A percentile compares a stretch with the other conserved stretches of the same genome.
phyloP scores from a whole-genome alignment of 106 monocot genomes.

The Dendrobium nobile region DNA sequence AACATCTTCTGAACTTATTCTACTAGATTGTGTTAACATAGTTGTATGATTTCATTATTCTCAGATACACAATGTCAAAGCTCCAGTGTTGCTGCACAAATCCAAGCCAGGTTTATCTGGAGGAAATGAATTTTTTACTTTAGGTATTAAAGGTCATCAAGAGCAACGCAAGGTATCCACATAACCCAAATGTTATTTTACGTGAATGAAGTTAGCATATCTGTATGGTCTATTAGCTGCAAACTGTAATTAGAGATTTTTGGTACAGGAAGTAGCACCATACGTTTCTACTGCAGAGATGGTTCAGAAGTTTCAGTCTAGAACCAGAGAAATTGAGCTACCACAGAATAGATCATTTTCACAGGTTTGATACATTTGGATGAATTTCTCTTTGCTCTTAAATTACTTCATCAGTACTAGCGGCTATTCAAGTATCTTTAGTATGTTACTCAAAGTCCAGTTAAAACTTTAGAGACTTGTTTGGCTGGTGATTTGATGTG shows the following conservation, averaged over 20 bases:
- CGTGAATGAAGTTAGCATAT: neutral
- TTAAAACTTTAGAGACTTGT: too few species aligned
- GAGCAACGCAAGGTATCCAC: constrained; percentile 6
- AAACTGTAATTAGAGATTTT: neutral
- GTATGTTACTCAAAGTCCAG: too few species aligned
- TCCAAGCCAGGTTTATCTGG: constrained; percentile 39
- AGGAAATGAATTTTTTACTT: constrained; percentile 20
- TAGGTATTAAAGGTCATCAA: constrained; percentile 11
- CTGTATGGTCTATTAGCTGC: neutral
- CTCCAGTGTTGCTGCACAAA: constrained; percentile 56
- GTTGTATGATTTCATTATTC: neutral
- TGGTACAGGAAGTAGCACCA: neutral
- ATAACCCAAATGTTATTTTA: neutral
- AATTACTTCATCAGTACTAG: neutral
- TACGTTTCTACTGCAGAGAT: constrained; percentile 62
- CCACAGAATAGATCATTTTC: constrained; percentile 30
- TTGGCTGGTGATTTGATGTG: too few species aligned
- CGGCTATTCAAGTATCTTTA: too few species aligned
- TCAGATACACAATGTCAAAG: constrained; percentile 77
- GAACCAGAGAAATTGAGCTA: constrained; percentile 58
- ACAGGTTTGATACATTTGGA: constrained; percentile 29
- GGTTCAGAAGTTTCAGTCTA: constrained; percentile 69
- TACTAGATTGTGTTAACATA: neutral
- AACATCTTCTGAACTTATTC: constrained; percentile 2
- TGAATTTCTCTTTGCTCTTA: neutral